Evolutionary conservation across 1,284 basidiomycete species (phyloP).

Genomic region (Puccinia polysora): DNA sequence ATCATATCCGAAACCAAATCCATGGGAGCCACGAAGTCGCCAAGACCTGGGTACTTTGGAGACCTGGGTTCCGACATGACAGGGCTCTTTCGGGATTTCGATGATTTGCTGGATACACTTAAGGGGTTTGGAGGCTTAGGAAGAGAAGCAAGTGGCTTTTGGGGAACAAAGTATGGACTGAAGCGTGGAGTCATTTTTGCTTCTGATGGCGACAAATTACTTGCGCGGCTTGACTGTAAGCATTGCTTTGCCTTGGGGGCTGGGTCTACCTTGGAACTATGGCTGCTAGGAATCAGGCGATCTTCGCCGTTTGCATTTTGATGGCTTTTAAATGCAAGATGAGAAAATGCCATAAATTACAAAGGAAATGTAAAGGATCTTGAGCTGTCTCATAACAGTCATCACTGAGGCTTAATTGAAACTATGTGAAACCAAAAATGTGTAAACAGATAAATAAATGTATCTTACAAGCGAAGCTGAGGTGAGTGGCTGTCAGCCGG

Average conservation of each 20-base stretch:
- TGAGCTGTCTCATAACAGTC: constrained; percentile 6
- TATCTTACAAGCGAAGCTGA: constrained; percentile 12
- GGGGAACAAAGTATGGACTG: constrained; percentile 9
- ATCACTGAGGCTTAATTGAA: background rate
- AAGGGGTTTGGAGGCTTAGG: constrained; percentile 13
- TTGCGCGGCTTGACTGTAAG: background rate
- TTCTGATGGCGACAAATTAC: background rate
- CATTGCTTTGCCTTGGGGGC: background rate
- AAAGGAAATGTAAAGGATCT: background rate
- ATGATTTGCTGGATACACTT: constrained; percentile 1
- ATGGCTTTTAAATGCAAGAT: constrained; percentile 23
- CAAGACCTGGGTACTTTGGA: constrained; percentile 34
- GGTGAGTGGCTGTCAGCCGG: constrained; percentile 18
- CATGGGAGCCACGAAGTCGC: constrained; percentile 26
- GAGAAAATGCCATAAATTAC: background rate
- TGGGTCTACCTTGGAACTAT: constrained; percentile 13
- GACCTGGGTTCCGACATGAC: constrained; percentile 8
- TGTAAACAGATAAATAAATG: background rate
- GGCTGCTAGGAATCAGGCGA: background rate
- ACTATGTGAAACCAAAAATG: too few species aligned
- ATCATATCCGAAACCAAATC: constrained; percentile 30
- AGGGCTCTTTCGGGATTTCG: constrained; percentile 20
- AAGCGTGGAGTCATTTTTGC: background rate
- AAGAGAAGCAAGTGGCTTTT: background rate
- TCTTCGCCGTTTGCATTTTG: constrained; percentile 19